Evolutionary conservation across 352 stramenopile species (phyloP).

Genomic region (Thalassiosira pacifica): DNA sequence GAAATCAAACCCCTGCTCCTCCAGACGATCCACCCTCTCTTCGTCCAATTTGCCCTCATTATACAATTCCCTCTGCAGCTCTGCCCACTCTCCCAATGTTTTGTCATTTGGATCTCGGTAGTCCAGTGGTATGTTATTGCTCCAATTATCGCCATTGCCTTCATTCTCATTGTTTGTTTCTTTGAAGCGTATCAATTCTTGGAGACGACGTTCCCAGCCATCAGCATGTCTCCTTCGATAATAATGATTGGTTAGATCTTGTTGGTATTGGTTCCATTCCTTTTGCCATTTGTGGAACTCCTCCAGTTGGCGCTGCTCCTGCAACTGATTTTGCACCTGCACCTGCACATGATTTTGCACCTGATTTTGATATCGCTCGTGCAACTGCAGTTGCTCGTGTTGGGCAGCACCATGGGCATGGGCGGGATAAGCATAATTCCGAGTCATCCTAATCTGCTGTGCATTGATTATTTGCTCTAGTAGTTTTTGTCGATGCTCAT

Average conservation of each 20-base stretch:
- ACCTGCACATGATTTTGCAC: too few relatives aligned
- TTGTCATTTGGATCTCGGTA: slow-evolving; percentile 27
- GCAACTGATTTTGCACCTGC: too few relatives aligned
- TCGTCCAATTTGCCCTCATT: slow-evolving; percentile 9
- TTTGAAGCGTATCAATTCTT: background rate
- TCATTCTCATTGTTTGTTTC: background rate
- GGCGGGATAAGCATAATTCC: too few relatives aligned
- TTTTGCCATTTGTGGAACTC: background rate
- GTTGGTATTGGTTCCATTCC: background rate
- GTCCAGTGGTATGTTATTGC: slow-evolving; percentile 7
- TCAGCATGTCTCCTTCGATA: background rate
- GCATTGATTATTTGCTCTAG: too few relatives aligned
- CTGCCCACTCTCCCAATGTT: slow-evolving; percentile 8
- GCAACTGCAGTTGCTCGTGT: too few relatives aligned
- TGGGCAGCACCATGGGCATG: too few relatives aligned
- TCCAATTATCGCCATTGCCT: too few relatives aligned
- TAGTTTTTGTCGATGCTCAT: too few relatives aligned
- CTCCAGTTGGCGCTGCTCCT: too few relatives aligned
- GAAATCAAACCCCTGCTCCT: background rate
- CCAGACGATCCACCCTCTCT: background rate
- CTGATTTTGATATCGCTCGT: too few relatives aligned
- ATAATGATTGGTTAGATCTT: background rate
- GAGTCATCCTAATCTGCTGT: too few relatives aligned
- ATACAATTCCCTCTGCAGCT: slow-evolving; percentile 5
- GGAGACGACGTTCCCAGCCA: background rate